Base-by-base conservation (phyloP, 202 grass and related monocot species). In the Cymbopogon flexuosus region DNA sequence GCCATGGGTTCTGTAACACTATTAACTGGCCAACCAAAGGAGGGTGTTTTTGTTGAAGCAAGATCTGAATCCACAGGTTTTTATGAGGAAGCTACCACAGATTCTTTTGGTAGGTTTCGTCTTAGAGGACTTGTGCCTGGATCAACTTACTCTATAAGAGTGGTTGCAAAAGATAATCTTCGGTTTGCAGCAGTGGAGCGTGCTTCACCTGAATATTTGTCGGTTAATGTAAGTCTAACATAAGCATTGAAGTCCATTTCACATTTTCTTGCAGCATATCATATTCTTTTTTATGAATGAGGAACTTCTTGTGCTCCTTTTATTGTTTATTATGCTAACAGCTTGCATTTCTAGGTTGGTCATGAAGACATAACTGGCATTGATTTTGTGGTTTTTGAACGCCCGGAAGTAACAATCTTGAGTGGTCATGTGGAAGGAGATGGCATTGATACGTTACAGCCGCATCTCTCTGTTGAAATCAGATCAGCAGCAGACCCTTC, bases 81-180 rank as follows among this genome's bases (percentile, higher is more conserved):
- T 91, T 99, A 99, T 68, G 96, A 99, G 80, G 96, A 96, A 85
- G 88, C 96, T 64, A 86, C 87, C 83, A 95, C 90, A 62, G 96
- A 99, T 88, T 76, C 82, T 75, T 81, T 68, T 52, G 92, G 96
- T 69, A 91, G 90, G 41, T 99, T 99, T 79, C 90, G 96, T 41
- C 87, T 99, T 54, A 95, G 92, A 80, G 96, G 96, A 69, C 92
- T 99, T 51, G 82, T 95, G 24, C 96, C 96, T 81, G 92, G 87
- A 40, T 88, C 96, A 63, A 93, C 84, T 65, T 99, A 99, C 78
- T 85, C 91, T 49, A 78, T 99, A 75, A 91, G 87, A 83, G 90
- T 92, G 8, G 87, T 85, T 82, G 79, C 90, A 71, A 99, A 91
- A 86, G 86, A 91, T 77, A 87, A 81, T 37, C 61, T 62, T 79